Evolutionary conservation across 202 grass and related monocot genomes (phyloP).

Genomic region (Eragrostis tef): DNA sequence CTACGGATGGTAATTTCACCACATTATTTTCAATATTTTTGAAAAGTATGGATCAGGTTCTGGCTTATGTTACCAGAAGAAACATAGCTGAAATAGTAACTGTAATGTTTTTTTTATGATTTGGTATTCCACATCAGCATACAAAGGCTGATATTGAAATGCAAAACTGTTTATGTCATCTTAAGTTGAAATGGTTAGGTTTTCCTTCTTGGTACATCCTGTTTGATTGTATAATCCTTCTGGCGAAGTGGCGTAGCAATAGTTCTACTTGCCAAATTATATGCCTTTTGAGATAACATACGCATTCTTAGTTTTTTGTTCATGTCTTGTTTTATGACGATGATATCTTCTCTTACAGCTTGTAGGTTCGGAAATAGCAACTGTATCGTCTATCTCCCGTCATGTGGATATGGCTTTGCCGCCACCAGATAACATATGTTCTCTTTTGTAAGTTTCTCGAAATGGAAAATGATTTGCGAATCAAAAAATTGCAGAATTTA

Average conservation of each 20-base stretch:
- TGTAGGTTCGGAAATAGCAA: conserved; percentile 85
- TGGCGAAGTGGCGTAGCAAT: neutral
- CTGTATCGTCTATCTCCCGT: conserved; percentile 77
- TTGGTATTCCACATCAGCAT: conserved; percentile 9
- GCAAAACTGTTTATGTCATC: conserved; percentile 13
- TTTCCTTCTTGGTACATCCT: neutral
- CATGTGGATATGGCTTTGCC: conserved; percentile 82
- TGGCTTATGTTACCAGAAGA: conserved; percentile 23
- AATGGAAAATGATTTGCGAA: conserved; percentile 19
- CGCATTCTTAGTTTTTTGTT: conserved; percentile 22
- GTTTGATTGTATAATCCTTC: conserved; percentile 14
- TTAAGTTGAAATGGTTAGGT: conserved; percentile 23
- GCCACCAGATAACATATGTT: conserved; percentile 94
- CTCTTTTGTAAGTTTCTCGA: conserved; percentile 80
- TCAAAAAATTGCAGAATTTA: conserved; percentile 28
- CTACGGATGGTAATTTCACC: conserved; percentile 76
- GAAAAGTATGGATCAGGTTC: neutral
- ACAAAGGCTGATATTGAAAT: conserved; percentile 15
- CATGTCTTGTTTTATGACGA: conserved; percentile 35
- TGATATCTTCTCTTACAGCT: conserved; percentile 62
- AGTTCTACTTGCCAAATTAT: conserved; percentile 2
- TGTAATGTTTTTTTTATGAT: conserved; percentile 8
- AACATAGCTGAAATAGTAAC: neutral
- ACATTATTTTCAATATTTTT: neutral
- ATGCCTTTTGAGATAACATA: conserved; percentile 15